Base-by-base conservation (phyloP, 148 eudicot genomes). In the Rhododendron molle region DNA sequence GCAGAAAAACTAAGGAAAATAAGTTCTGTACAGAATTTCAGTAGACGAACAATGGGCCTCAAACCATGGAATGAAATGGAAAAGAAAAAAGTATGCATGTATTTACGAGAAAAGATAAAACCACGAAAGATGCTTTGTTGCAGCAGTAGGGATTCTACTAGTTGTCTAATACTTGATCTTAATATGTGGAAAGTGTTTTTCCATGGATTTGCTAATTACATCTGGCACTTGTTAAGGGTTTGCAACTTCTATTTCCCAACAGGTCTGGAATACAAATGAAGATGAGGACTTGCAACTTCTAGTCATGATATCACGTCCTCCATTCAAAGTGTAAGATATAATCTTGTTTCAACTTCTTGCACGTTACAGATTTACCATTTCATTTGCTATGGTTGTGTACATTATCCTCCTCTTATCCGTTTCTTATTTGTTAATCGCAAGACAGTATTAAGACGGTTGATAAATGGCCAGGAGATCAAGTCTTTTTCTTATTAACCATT, bases 271-370 rank as follows among this genome's bases (percentile, higher is more conserved):
- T 86, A 94, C 94, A 15, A 88, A 91, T 54, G 82, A 89, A 83
- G 44, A 86, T 36, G 96, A 94, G 77, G 94, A 94, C 91, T 86
- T 96, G 88, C 98, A 96, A 76, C 78, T 96, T 85, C 85, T 96
- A 43, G 93, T 91, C 85, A 67, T 93, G 65, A 88, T 96, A 89
- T 94, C 98, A 62, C 96, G 96, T 56, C 98, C 98, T 36, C 98
- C 98, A 28, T 89, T 91, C 32, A 93, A 94, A 94, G 89, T 93
- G 98, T 96, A 92, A 92, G 91, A 69, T 34, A 47, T 28, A 58
- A 26, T 87, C 85, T 87, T 49, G 52, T 78, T 83, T 9, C 32
- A 34, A 56, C 81, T 47, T 85, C 3, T 54, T 74, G 16, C 56
- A 43, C 9, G 40, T n/a, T 58, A 5, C 28, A 32, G 16, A 46